Conservation (phyloP, 2,329 filamentous ascomycete species). For the Colletotrichum lupini region DNA sequence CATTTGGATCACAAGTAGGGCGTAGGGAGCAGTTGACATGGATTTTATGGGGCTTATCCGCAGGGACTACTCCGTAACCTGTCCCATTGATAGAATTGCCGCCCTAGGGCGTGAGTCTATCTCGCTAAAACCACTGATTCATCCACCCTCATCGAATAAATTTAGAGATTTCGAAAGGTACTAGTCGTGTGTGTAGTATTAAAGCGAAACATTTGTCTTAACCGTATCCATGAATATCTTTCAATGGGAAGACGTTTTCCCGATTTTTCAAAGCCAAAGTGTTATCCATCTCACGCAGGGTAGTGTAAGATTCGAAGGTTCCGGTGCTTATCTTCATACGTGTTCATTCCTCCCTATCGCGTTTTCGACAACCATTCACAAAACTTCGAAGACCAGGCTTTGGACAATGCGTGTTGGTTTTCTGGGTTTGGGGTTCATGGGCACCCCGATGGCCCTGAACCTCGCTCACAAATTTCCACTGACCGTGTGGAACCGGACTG, state of each 20-base stretch:
- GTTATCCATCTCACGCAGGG: too few relatives aligned
- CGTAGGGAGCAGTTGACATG: constrained; percentile 26
- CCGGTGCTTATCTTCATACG: too few relatives aligned
- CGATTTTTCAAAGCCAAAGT: too few relatives aligned
- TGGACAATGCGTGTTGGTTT: constrained; percentile 40
- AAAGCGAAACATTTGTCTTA: too few relatives aligned
- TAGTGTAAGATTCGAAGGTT: too few relatives aligned
- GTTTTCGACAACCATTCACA: too few relatives aligned
- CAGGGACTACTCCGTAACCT: background rate
- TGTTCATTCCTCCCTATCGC: too few relatives aligned
- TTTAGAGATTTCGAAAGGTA: too few relatives aligned
- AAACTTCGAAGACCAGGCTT: background rate
- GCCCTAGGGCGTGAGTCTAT: constrained; percentile 21
- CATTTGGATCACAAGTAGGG: background rate
- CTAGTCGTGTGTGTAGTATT: too few relatives aligned
- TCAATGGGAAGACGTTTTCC: too few relatives aligned
- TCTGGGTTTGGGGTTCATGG: constrained; percentile 46
- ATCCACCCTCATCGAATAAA: too few relatives aligned
- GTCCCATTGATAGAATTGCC: background rate
- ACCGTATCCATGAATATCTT: too few relatives aligned
- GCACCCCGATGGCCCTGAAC: constrained; percentile 47
- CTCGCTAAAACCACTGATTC: background rate
- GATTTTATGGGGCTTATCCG: background rate
- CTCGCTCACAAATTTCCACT: constrained; percentile 41
- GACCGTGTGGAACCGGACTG: constrained; percentile 46